Evolutionary conservation across 176 grass and related monocot species (phyloP).

Genomic region (Poa annua): DNA sequence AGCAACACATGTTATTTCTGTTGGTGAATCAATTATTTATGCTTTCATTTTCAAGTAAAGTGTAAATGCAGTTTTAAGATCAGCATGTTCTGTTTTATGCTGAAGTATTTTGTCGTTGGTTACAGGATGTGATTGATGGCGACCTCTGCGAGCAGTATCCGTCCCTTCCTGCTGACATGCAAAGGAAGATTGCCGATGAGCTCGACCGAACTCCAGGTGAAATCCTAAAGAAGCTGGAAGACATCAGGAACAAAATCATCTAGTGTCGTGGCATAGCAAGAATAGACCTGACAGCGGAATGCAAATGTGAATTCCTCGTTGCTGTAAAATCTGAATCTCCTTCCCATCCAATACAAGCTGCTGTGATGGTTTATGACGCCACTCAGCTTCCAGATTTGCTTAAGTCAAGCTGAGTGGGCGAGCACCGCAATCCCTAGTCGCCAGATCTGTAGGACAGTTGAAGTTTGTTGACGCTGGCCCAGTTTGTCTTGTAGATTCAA

Average conservation of each 20-base stretch:
- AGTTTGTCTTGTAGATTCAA: conserved; percentile 19
- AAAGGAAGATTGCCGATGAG: conserved; percentile 97
- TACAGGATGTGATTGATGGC: conserved; percentile 96
- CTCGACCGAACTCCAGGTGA: conserved; percentile 90
- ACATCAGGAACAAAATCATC: conserved; percentile 98
- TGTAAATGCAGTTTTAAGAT: conserved; percentile 12
- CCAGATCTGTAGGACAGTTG: conserved; percentile 18
- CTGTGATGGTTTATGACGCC: not conserved
- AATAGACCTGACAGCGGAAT: not conserved
- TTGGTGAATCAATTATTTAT: not conserved
- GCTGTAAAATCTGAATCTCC: conserved; percentile 34
- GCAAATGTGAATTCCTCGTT: not conserved
- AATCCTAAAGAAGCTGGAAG: conserved; percentile 98
- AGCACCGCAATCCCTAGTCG: not conserved
- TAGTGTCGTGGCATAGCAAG: conserved; percentile 3
- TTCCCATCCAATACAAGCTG: not conserved
- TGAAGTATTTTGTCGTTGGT: conserved; percentile 34
- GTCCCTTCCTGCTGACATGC: conserved; percentile 89
- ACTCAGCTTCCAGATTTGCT: not conserved
- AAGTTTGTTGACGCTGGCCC: conserved; percentile 17
- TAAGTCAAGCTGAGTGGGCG: not conserved
- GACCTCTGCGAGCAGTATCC: conserved; percentile 98
- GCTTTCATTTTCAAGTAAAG: conserved; percentile 18
- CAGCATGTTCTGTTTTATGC: not conserved
- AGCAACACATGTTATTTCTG: not conserved